These are phyloP conservation scores for Solidago caesia DNA, from an alignment of 129 eudicot species.

Conservation along the genomic window DNA sequence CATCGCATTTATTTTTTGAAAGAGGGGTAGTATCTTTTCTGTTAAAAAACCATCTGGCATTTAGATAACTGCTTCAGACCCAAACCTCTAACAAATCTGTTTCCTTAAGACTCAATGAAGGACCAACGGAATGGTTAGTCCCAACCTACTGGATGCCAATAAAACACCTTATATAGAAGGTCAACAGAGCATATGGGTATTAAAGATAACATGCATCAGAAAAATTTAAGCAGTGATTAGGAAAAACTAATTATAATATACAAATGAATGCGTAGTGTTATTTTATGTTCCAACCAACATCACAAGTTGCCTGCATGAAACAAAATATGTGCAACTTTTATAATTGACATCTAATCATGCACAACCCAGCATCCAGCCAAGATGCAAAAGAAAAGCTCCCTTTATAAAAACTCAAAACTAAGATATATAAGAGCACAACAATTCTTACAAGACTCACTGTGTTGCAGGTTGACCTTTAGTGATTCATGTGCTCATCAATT, in stretches of 20 bases:
- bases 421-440: conserved; percentile 7
- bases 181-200: not conserved
- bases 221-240: not conserved
- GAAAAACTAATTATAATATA: not conserved
- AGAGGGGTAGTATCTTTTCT: too few species aligned
- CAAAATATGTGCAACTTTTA: conserved; percentile 1
- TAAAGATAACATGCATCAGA: too few species aligned
- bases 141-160: not conserved
- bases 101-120: not conserved
- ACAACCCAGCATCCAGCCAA: conserved; percentile 4
- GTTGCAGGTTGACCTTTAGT: not conserved
- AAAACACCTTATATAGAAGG: conserved; percentile 13
- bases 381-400: conserved; percentile 17
- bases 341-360: conserved; percentile 9
- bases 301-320: conserved; percentile 12
- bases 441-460: not conserved
- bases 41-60: too few species aligned
- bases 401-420: conserved; percentile 8
- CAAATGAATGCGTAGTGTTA: conserved; percentile 13
- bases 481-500: conserved; percentile 17
- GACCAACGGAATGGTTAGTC: conserved; percentile 1
- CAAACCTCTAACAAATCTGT: too few species aligned
- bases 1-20: too few species aligned
- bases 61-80: too few species aligned
- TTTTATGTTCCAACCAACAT: conserved; percentile 13